Evolutionary conservation across 169 alveolate species (phyloP).

Genomic region (Plasmodium inui): DNA sequence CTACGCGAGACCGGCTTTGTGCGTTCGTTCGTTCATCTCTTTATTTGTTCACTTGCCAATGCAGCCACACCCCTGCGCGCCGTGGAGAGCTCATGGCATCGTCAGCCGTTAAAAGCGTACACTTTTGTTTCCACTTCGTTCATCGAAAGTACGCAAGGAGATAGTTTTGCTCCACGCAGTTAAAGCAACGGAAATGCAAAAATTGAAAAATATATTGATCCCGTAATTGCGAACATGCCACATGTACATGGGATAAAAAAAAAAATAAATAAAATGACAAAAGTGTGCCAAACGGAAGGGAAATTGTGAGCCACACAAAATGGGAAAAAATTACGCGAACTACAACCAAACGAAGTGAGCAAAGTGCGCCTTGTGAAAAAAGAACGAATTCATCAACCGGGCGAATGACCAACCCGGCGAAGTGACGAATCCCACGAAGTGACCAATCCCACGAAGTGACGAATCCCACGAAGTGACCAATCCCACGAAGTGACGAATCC

Average conservation of each 20-base stretch:
- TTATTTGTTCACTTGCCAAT: background rate
- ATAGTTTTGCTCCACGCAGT: background rate
- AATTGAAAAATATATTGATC: background rate
- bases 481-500: too few species aligned
- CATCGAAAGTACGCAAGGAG: background rate
- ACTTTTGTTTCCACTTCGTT: background rate
- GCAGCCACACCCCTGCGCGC: background rate
- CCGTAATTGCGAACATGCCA: background rate
- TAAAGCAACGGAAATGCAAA: background rate
- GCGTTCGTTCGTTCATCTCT: background rate
- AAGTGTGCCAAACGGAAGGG: background rate
- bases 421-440: background rate
- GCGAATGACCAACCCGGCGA: background rate
- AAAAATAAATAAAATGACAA: background rate
- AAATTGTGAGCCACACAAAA: background rate
- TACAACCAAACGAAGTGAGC: background rate
- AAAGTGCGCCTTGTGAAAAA: background rate
- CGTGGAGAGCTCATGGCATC: background rate
- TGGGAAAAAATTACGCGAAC: background rate
- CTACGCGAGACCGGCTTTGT: background rate
- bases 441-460: background rate
- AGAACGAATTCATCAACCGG: background rate
- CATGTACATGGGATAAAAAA: conserved; percentile 1
- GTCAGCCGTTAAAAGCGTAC: background rate
- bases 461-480: too few species aligned